Evolutionary conservation across 2,329 filamentous ascomycete species (phyloP).

Genomic region (Colletotrichum cuscutae): DNA sequence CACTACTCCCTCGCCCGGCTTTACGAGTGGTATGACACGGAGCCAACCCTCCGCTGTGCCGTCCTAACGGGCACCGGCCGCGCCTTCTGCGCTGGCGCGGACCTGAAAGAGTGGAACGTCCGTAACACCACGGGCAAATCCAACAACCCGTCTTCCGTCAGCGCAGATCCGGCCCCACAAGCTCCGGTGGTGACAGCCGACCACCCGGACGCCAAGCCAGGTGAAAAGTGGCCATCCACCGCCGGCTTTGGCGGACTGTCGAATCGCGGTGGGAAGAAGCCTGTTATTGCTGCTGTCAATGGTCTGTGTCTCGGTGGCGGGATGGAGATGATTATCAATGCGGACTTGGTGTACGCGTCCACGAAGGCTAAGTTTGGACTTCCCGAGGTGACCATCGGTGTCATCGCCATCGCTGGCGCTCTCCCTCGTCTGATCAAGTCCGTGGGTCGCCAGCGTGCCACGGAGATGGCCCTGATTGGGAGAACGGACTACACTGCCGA

Average conservation of each 20-base stretch:
- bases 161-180: background rate
- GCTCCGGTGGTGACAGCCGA: slow-evolving; percentile 6
- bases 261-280: slow-evolving; percentile 76
- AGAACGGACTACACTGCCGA: slow-evolving; percentile 63
- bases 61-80: slow-evolving; percentile 71
- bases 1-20: slow-evolving; percentile 60
- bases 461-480: slow-evolving; percentile 77
- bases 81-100: slow-evolving; percentile 76
- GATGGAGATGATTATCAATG: slow-evolving; percentile 80
- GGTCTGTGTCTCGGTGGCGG: slow-evolving; percentile 80
- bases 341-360: slow-evolving; percentile 76
- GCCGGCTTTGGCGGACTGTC: slow-evolving; percentile 53
- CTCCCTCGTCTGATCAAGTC: slow-evolving; percentile 73
- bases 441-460: slow-evolving; percentile 75
- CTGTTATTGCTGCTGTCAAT: slow-evolving; percentile 80
- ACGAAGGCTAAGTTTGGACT: slow-evolving; percentile 70
- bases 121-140: slow-evolving; percentile 46
- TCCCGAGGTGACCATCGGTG: slow-evolving; percentile 77
- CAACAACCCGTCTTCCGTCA: slow-evolving; percentile 5
- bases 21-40: slow-evolving; percentile 67
- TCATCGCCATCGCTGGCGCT: slow-evolving; percentile 77
- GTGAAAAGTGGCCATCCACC: slow-evolving; percentile 28
- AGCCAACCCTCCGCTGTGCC: slow-evolving; percentile 69
- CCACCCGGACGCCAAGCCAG: slow-evolving; percentile 6
- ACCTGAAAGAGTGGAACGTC: slow-evolving; percentile 72